phyloP scores from a whole-genome alignment of 441 rosid genomes.

The Adansonia grandidieri region DNA sequence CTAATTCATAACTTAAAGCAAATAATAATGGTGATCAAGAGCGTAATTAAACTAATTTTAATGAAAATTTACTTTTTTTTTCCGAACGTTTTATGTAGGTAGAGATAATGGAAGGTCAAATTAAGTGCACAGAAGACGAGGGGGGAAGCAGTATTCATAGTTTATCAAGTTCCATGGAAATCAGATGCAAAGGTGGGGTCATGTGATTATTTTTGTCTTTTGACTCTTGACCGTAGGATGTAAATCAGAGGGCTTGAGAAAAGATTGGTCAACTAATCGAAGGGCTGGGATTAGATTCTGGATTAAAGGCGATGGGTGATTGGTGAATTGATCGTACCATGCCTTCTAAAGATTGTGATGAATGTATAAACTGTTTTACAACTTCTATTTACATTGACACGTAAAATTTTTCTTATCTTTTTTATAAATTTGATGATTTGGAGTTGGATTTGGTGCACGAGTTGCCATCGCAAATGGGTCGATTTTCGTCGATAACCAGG shows the following conservation, averaged over 20 bases:
- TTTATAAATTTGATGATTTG: not conserved
- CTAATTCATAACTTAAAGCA: not conserved
- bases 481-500: no score
- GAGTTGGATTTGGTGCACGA: not conserved
- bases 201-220: not conserved
- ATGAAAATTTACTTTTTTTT: not conserved
- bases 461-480: no score
- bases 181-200: slow-evolving; percentile 13
- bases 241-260: not conserved
- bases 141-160: not conserved
- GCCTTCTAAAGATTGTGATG: not conserved
- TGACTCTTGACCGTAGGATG: slow-evolving; percentile 1
- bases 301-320: not conserved
- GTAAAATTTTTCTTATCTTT: not conserved
- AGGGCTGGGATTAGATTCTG: slow-evolving; percentile 1
- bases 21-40: not conserved
- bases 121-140: not conserved
- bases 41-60: not conserved
- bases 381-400: not conserved
- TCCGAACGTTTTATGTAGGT: not conserved
- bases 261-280: not conserved
- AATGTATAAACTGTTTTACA: no score
- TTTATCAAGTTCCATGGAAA: not conserved
- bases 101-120: not conserved
- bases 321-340: not conserved